Evolutionary conservation across 192 early-diverging fungal genomes (phyloP), one percentile per base, ranked within the genome.

Genomic region (Podila epicladia): DNA sequence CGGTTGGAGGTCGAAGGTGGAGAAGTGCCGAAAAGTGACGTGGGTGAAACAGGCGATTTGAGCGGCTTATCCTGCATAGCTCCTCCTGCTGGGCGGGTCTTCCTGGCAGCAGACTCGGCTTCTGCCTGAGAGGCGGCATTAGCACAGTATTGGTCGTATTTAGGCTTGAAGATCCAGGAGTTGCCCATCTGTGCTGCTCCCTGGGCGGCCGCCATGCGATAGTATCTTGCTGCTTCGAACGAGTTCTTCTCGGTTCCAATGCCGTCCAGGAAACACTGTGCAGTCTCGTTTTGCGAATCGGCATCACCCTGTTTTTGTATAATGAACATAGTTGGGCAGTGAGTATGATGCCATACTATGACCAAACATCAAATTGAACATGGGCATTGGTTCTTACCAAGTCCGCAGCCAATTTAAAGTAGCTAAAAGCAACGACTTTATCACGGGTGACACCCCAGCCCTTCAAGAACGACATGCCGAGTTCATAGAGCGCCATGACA

Each of bases 141-240:
- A 37, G 74, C 71, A 35, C 70, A 69, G 66, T 85, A 75, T 58
- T 84, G 68, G 65, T 94, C 91, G 74, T 94, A 95, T 83, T 95
- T 95, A 33, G 88, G 86, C 73, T 95, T 95, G 62, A 86, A 92
- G 35, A 95, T 95, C 94, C 94, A 95, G 51, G 93, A 93, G 68
- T 93, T 95, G 29, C 94, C 93, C 83, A 95, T 87, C 32, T 93
- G 85, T 57, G 90, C 85, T 24, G 88, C 82, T 17, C 94, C 94
- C 73, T 95, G 92, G 19, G 87, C 87, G 58, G 89, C 89, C 0
- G 94, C 94, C 73, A 91, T 84, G 15, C 94, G 91, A 75, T 92
- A 95, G 75, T 94, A 95, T 58, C 90, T 91, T 0, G 94, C 94
- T 26, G 94, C 92, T 38, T 89, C 86, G 57, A 86, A 86, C 87